Evolutionary conservation across 1,284 basidiomycete genomes (phyloP), one percentile per base, ranked within the genome.

Genomic region (Laetiporus sulphureus): DNA sequence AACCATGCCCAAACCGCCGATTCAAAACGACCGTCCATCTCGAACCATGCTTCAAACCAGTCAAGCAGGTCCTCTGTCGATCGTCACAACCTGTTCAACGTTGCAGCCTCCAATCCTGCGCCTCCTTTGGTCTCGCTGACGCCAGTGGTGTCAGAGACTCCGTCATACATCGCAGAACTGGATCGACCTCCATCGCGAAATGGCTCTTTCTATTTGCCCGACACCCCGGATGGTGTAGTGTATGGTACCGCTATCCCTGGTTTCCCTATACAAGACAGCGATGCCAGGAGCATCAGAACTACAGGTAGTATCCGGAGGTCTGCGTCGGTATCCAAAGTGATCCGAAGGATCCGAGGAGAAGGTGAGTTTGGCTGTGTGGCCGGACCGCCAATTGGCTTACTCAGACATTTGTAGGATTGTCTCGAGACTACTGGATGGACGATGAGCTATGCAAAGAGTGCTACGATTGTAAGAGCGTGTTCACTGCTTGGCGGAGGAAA

Each of bases 371-470:
- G 10, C 16, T 25, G 29, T 20, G 12, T 37, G 44, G 32, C 18
- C 34, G 19, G 32, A 25, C n/a, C 22, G 36, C n/a, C 11, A 31
- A 32, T 32, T 21, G n/a, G n/a, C n/a, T n/a, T 16, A 7, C 30
- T 41, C n/a, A 15, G 7, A 13, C 7, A 20, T 24, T 20, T 36
- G 13, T 48, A 91, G 88, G 88, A 10, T 59, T 91, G 25, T 89
- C 85, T 11, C 74, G 77, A 48, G 89, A 94, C 57, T 96, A 95
- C 59, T 97, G 93, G 93, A 95, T 96, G 90, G 90, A 93, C 47
- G 96, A 99, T 58, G 91, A 94, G 56, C 87, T 89, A 44, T 91
- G 89, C 55, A 96, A 89, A 58, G 95, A 97, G 57, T 96, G 92
- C 59, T 94, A 91, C 59, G 90, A 94, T 60, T 96, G 92, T 67